A percentile compares a stretch with the other conserved stretches of the same genome.
Conservation (phyloP, 1,284 basidiomycete species). For the Cerioporus squamosus region DNA sequence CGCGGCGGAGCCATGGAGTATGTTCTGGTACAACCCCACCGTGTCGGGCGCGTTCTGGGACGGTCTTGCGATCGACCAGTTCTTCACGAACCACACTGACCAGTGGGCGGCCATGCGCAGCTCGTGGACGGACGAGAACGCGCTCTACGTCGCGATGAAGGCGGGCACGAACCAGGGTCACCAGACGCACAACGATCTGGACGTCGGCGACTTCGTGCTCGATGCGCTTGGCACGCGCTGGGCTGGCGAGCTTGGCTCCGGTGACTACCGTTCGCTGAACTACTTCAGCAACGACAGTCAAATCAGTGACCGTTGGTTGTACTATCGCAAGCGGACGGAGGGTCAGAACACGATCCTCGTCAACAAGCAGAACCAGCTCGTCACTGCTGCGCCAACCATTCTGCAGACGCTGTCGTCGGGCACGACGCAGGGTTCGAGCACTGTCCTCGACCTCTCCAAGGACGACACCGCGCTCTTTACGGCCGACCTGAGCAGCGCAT, state of each 20-base stretch:
- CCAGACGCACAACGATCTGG: slow-evolving; percentile 94
- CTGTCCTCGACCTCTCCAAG: slow-evolving; percentile 61
- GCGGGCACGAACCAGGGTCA: slow-evolving; percentile 78
- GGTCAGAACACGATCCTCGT: slow-evolving; percentile 96
- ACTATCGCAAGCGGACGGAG: slow-evolving; percentile 96
- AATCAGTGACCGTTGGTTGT: slow-evolving; percentile 77
- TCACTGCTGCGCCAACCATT: slow-evolving; percentile 69
- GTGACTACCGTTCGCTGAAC: slow-evolving; percentile 72
- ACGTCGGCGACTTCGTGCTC: slow-evolving; percentile 92
- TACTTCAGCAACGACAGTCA: slow-evolving; percentile 81
- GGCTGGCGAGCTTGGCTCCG: slow-evolving; percentile 94
- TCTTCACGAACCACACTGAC: slow-evolving; percentile 72
- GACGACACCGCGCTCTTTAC: slow-evolving; percentile 87
- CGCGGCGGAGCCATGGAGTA: slow-evolving; percentile 87
- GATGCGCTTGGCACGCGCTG: slow-evolving; percentile 95
- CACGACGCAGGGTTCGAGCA: slow-evolving; percentile 81
- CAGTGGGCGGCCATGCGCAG: slow-evolving; percentile 94
- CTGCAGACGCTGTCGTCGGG: slow-evolving; percentile 58
- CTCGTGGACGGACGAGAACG: slow-evolving; percentile 89
- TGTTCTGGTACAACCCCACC: slow-evolving; percentile 97
- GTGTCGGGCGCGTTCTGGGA: slow-evolving; percentile 92
- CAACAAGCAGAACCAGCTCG: slow-evolving; percentile 80
- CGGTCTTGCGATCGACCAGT: slow-evolving; percentile 79
- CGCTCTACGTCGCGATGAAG: slow-evolving; percentile 88
- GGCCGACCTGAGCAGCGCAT: slow-evolving; percentile 81